Conservation (phyloP, 139 green algal genomes). For the Picochlorum costavermella region DNA sequence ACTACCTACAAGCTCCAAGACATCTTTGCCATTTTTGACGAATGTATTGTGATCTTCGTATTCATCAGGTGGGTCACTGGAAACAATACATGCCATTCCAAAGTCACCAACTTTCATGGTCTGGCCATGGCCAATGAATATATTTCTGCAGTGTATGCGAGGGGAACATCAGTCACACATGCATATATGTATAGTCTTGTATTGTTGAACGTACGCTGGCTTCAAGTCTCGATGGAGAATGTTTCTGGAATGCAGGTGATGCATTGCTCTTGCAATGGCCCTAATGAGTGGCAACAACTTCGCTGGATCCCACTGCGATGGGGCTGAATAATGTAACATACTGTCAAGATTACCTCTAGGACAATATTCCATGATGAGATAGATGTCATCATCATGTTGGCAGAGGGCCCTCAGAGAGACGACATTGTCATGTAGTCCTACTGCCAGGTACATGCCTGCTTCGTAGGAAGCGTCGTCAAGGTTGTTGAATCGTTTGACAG, state of each 20-base stretch:
- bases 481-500: conserved; percentile 26
- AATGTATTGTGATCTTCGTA: conserved; percentile 7
- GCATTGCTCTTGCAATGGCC: conserved; percentile 35
- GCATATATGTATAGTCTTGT: too few species aligned
- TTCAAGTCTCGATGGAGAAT: conserved; percentile 74
- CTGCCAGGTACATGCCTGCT: conserved; percentile 36
- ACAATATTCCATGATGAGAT: conserved; percentile 49
- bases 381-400: conserved; percentile 24
- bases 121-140: conserved; percentile 43
- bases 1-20: conserved; percentile 18
- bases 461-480: conserved; percentile 18
- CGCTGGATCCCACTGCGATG: conserved; percentile 14
- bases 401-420: conserved; percentile 32
- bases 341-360: conserved; percentile 39
- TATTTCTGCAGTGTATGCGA: conserved; percentile 21
- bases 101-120: conserved; percentile 46
- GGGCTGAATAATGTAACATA: conserved; percentile 28
- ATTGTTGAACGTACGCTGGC: conserved; percentile 6
- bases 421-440: conserved; percentile 43
- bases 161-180: not conserved
- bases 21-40: conserved; percentile 1
- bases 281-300: conserved; percentile 39
- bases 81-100: conserved; percentile 30
- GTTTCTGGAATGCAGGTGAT: conserved; percentile 71
- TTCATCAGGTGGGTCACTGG: not conserved